Base-by-base conservation (phyloP, 345 rosid species). In the Pistacia atlantica region DNA sequence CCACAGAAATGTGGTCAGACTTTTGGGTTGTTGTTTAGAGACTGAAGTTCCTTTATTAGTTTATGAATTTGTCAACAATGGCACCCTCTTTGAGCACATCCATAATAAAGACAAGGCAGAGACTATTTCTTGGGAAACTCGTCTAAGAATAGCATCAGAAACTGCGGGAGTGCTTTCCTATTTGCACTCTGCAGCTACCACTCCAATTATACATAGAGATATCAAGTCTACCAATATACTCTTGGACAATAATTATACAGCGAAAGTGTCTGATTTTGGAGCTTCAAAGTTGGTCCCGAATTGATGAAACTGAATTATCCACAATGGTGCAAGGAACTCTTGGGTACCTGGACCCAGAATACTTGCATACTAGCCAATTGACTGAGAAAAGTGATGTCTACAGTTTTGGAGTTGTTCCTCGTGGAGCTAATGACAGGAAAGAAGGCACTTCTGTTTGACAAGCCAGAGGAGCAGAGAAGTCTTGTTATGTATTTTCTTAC, bases 321-420 rank as follows among this genome's bases (percentile, higher is more conserved):
- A 86, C 92, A 10, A 75, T 85, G 82, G 92, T 85, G 10, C 86
- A 82, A 78, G 90, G 91, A 0, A 86, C 86, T 45, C 60, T 80
- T 0, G 89, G 88, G 0, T 86, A 88, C 46, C 37, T 86, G 1
- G 92, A 88, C 35, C 90, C 87, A 0, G 85, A 86, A 46, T 85
- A 86, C 51, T 77, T 74, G 22, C 79, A 73, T 6, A 67, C 87
- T 5, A 77, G 83, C 67, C 71, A 80, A n/a, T 77, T 87, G 18
- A 85, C 86, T 0, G 87, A 83, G 10, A 88, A 88, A 68, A 88
- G 90, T 9, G 89, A 89, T 73, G 89, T 86, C 4, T 88, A 86
- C 13, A 85, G 86, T 68, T 89, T 89, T 18, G 89, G 90, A 3
- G 84, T 86, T 12, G 80, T 89, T 89, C 8, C 83, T 88, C 1